phyloP scores from a whole-genome alignment of 768 basidiomycete genomes.

The Russula sp. region DNA sequence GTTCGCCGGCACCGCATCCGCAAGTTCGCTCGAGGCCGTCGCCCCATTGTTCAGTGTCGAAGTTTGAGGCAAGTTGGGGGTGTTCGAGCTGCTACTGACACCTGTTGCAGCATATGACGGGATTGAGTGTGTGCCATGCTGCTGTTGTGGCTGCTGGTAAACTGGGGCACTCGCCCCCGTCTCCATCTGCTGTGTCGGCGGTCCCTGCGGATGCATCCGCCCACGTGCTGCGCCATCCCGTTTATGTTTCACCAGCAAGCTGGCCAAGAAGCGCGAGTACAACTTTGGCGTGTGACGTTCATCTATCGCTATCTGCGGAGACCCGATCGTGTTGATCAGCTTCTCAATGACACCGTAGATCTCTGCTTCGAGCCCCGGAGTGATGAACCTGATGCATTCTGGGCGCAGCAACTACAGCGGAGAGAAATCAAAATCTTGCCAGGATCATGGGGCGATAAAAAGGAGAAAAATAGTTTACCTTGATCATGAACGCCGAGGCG shows the following conservation, averaged over 20 bases:
- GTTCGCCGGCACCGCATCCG: neutral
- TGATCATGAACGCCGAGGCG: slow-evolving; percentile 76
- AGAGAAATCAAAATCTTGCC: neutral
- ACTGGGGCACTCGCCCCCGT: neutral
- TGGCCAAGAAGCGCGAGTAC: slow-evolving; percentile 71
- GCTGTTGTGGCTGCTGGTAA: slow-evolving; percentile 6
- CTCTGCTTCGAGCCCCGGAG: slow-evolving; percentile 48
- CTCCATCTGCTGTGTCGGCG: slow-evolving; percentile 14
- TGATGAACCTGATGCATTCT: slow-evolving; percentile 56
- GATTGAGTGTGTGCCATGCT: neutral
- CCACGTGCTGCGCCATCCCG: slow-evolving; percentile 21
- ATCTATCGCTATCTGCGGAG: slow-evolving; percentile 68
- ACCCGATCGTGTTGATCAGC: slow-evolving; percentile 59
- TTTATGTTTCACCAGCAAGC: slow-evolving; percentile 50
- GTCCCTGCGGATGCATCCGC: slow-evolving; percentile 12
- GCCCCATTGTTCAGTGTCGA: neutral
- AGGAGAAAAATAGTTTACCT: slow-evolving; percentile 36
- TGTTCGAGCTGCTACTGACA: neutral
- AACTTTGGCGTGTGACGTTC: slow-evolving; percentile 75
- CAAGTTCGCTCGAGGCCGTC: neutral
- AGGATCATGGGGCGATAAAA: neutral
- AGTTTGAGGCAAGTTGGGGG: neutral
- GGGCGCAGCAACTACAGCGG: slow-evolving; percentile 66
- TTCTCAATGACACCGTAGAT: slow-evolving; percentile 58
- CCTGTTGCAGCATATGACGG: neutral